A percentile compares a stretch with the other conserved stretches of the same genome.
These are phyloP conservation scores for Drechslerella stenobrocha DNA, from an alignment of 2,329 filamentous ascomycete species.

Conservation along the genomic window DNA sequence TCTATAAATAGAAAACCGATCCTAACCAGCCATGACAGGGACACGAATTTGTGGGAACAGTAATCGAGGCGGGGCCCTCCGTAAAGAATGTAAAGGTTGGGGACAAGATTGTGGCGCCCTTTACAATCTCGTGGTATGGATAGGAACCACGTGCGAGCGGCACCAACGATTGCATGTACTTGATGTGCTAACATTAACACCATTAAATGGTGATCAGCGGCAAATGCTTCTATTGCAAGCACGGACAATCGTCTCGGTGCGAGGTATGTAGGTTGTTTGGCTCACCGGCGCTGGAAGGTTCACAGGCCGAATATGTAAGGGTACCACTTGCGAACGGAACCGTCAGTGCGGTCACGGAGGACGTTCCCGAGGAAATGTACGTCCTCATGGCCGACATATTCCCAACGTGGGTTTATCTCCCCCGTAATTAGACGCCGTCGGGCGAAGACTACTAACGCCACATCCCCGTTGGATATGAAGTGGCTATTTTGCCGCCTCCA, in stretches of 20 bases:
- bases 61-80: conserved; percentile 68
- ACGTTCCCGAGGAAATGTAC: conserved; percentile 68
- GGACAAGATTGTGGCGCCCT: conserved; percentile 79
- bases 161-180: conserved; percentile 18
- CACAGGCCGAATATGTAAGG: conserved; percentile 79
- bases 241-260: conserved; percentile 76
- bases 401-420: conserved; percentile 61
- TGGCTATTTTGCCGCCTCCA: conserved; percentile 79
- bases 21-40: conserved; percentile 58
- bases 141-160: not conserved
- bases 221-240: conserved; percentile 81
- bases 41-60: conserved; percentile 81
- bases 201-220: conserved; percentile 58
- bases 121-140: conserved; percentile 75
- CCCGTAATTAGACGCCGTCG: conserved; percentile 21
- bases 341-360: conserved; percentile 71
- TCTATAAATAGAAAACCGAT: not conserved
- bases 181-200: conserved; percentile 27
- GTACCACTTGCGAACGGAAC: conserved; percentile 81
- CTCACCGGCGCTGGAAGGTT: conserved; percentile 69
- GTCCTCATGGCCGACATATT: conserved; percentile 88
- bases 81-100: conserved; percentile 72
- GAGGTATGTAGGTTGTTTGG: conserved; percentile 72
- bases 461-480: conserved; percentile 53
- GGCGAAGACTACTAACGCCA: conserved; percentile 34